A percentile compares a stretch with the other conserved stretches of the same genome.
Conservation (phyloP, 2,329 filamentous ascomycete genomes). For the Balansia obtecta region DNA sequence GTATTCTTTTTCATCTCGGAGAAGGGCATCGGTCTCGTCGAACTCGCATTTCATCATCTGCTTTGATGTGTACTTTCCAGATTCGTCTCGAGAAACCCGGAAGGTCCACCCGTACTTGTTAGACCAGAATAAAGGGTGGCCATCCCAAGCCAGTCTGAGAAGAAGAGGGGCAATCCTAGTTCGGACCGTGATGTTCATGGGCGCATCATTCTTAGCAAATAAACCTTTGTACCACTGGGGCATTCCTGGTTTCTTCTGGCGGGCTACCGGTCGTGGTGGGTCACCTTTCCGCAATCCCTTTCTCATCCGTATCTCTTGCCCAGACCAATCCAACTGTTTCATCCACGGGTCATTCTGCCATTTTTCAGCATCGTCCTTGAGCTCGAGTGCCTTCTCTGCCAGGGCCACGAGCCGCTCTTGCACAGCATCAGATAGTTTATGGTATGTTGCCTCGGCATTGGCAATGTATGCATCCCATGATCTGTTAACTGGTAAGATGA, state of each 20-base stretch:
- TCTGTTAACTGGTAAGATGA: slow-evolving; percentile 81
- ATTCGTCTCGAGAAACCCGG: slow-evolving; percentile 52
- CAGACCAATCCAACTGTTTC: slow-evolving; percentile 87
- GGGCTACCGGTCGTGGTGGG: slow-evolving; percentile 59
- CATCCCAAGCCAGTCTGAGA: slow-evolving; percentile 77
- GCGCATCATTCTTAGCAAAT: slow-evolving; percentile 53
- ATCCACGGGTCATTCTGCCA: slow-evolving; percentile 83
- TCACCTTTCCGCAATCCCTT: slow-evolving; percentile 85
- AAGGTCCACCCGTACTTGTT: slow-evolving; percentile 92
- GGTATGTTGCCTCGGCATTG: slow-evolving; percentile 77
- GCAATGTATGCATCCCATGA: slow-evolving; percentile 78
- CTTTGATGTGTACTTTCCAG: slow-evolving; percentile 52
- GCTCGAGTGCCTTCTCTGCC: slow-evolving; percentile 62
- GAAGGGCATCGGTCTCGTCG: slow-evolving; percentile 54
- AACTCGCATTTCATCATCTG: slow-evolving; percentile 67
- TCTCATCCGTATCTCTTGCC: slow-evolving; percentile 80
- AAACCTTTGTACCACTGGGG: slow-evolving; percentile 94
- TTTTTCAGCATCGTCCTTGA: slow-evolving; percentile 55
- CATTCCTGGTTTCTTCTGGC: slow-evolving; percentile 91
- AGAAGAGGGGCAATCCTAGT: slow-evolving; percentile 80
- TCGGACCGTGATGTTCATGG: slow-evolving; percentile 71
- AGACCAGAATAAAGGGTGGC: slow-evolving; percentile 83
- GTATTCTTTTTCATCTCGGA: slow-evolving; percentile 54
- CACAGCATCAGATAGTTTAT: slow-evolving; percentile 63
- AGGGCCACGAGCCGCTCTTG: slow-evolving; percentile 61